These are phyloP conservation scores for Amniculicola lignicola DNA, from an alignment of 495 filamentous ascomycete genomes.

Conservation along the genomic window DNA sequence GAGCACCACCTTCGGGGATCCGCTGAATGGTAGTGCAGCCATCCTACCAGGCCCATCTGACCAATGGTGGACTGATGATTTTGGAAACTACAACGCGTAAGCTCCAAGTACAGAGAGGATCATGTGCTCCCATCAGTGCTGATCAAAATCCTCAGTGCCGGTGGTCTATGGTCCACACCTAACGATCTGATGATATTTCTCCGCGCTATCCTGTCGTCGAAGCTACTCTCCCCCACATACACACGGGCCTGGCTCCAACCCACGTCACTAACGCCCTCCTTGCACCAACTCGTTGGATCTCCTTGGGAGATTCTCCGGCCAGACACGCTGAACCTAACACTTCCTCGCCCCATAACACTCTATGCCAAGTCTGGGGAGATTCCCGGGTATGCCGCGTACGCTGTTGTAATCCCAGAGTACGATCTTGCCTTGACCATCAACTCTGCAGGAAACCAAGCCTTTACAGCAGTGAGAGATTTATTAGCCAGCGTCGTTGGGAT, in stretches of 20 bases:
- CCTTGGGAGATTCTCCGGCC: conserved; percentile 22
- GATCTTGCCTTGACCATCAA: conserved; percentile 6
- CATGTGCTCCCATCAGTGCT: no score
- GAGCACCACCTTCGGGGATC: background rate
- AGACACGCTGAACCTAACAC: background rate
- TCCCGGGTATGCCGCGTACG: conserved; percentile 7
- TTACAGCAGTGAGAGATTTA: background rate
- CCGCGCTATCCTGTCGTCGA: background rate
- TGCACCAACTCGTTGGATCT: conserved; percentile 14
- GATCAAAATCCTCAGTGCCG: no score
- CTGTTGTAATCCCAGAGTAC: conserved; percentile 13
- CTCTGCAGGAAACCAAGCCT: background rate
- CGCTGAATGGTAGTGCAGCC: background rate
- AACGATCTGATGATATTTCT: conserved; percentile 1
- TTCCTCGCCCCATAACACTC: conserved; percentile 5
- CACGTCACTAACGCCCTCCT: background rate
- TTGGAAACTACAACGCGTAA: conserved; percentile 17
- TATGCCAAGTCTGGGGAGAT: conserved; percentile 14
- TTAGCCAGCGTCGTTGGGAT: background rate
- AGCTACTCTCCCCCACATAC: background rate
- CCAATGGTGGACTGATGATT: conserved; percentile 1
- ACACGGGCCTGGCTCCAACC: conserved; percentile 15
- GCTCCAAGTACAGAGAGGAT: no score
- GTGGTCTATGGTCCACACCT: conserved; percentile 15
- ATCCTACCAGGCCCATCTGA: conserved; percentile 1